Evolutionary conservation across 2,329 filamentous ascomycete genomes (phyloP), one percentile per base, ranked within the genome.

Genomic region (Fusarium austroafricanum): DNA sequence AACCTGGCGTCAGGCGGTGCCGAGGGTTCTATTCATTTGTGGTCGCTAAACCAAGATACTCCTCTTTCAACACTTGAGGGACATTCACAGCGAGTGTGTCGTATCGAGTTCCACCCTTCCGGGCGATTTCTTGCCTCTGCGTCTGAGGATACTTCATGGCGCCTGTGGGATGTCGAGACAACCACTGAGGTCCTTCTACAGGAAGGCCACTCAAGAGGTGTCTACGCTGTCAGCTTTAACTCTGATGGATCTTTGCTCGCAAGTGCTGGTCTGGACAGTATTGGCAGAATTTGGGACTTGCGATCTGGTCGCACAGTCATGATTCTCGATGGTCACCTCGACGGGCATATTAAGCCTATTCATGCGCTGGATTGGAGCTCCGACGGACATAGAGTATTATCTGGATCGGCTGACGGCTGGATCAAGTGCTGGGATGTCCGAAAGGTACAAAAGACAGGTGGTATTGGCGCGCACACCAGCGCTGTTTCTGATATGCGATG

Each of bases 341-440:
- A 88, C 65, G 88, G 87, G 3, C 88, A 90, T 73, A 96, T 97
- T 75, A 92, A 94, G 65, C 94, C 96, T 15, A 97, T 99, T 54
- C 94, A 97, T 74, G 94, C 90, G 1, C 83, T 98, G 8, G 94
- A 97, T 78, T 99, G 96, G 96, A 90, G 92, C 59, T 86, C 90
- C 0, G 96, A 99, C 76, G 94, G 95, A 8, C 90, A 97, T 77
- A 89, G 96, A n/a, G 88, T 98, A 10, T 83, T 98, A n/a, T 94
- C 94, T 0, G 94, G 94, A 2, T 96, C 94, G 15, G 93, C 90
- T 3, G 96, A 99, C 76, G 95, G 95, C 18, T 98, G 96, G 87
- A 90, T 97, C 75, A 98, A 97, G 79, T 97, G 95, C 80, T 99
- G 96, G 96, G 96, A 99, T 76, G 86, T 99, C 52, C 89, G 96